Conservation (phyloP, 345 rosid species). For the Hibiscus tridactylites region DNA sequence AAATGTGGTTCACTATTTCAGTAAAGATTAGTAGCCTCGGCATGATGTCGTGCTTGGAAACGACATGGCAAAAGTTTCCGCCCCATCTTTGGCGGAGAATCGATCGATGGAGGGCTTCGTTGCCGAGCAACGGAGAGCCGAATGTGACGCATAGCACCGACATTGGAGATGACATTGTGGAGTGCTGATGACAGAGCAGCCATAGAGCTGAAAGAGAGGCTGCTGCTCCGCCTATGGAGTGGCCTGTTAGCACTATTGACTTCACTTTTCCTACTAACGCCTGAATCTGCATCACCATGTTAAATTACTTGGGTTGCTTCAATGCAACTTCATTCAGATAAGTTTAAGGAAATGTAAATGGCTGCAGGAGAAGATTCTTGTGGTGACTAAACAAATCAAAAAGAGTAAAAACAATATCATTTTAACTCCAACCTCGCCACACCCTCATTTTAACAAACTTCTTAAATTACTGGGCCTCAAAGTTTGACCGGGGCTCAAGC, state of each 20-base stretch:
- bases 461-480: too few species aligned
- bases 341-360: background rate
- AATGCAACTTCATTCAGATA: background rate
- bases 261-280: conserved; percentile 21
- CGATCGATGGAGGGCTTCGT: background rate
- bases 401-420: too few species aligned
- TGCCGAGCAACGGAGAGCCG: too few species aligned
- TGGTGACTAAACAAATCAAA: too few species aligned
- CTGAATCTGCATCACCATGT: conserved; percentile 28
- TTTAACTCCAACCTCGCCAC: too few species aligned
- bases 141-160: background rate
- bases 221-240: conserved; percentile 62
- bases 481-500: too few species aligned
- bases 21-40: conserved; percentile 39
- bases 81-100: background rate
- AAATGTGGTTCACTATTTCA: conserved; percentile 15
- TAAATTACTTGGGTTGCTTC: background rate
- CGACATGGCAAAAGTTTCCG: conserved; percentile 27
- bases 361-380: too few species aligned
- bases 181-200: background rate
- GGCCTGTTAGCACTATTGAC: conserved; percentile 66
- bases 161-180: background rate
- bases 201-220: background rate
- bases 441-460: too few species aligned
- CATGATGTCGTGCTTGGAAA: conserved; percentile 43